A percentile compares a stretch with the other conserved stretches of the same genome.
phyloP scores from a whole-genome alignment of 2,329 filamentous ascomycete genomes.

The Calonectria pteridis region DNA sequence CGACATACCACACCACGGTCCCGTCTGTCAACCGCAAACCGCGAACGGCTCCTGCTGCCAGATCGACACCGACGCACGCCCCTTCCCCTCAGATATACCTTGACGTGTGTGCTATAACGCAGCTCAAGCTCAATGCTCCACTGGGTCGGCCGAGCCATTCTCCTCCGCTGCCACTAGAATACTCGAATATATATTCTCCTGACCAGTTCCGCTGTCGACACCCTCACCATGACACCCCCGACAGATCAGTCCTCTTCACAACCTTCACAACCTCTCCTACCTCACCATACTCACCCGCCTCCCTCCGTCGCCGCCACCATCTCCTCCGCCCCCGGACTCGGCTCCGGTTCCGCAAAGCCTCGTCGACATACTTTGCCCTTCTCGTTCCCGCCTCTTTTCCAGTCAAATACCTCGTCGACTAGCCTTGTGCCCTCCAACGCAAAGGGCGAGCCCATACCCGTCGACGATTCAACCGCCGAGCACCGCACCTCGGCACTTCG shows the following conservation, averaged over 20 bases:
- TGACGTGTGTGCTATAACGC: slow-evolving; percentile 35
- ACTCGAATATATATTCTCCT: slow-evolving; percentile 37
- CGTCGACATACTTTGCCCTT: slow-evolving; percentile 58
- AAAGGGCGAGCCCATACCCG: slow-evolving; percentile 66
- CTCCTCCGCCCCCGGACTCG: slow-evolving; percentile 35
- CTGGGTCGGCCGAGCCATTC: slow-evolving; percentile 41
- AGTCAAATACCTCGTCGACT: slow-evolving; percentile 64
- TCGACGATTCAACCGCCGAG: slow-evolving; percentile 68
- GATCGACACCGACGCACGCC: slow-evolving; percentile 35
- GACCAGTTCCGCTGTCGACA: slow-evolving; percentile 25
- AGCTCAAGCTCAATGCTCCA: slow-evolving; percentile 40
- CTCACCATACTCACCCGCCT: slow-evolving; percentile 41
- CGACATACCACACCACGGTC: slow-evolving; percentile 20
- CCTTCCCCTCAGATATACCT: slow-evolving; percentile 30
- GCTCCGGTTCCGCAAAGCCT: slow-evolving; percentile 39
- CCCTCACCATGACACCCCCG: slow-evolving; percentile 35
- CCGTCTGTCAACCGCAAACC: slow-evolving; percentile 28
- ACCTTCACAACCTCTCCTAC: slow-evolving; percentile 23
- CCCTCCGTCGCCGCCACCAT: slow-evolving; percentile 40
- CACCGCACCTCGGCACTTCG: slow-evolving; percentile 71
- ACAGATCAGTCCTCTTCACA: slow-evolving; percentile 33
- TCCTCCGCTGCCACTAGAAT: slow-evolving; percentile 30
- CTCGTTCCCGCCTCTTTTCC: slow-evolving; percentile 62
- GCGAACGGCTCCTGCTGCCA: slow-evolving; percentile 34
- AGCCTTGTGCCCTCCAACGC: slow-evolving; percentile 67